Base-by-base conservation (phyloP, 177 flowering plant species). In the Vitis hybrid region DNA sequence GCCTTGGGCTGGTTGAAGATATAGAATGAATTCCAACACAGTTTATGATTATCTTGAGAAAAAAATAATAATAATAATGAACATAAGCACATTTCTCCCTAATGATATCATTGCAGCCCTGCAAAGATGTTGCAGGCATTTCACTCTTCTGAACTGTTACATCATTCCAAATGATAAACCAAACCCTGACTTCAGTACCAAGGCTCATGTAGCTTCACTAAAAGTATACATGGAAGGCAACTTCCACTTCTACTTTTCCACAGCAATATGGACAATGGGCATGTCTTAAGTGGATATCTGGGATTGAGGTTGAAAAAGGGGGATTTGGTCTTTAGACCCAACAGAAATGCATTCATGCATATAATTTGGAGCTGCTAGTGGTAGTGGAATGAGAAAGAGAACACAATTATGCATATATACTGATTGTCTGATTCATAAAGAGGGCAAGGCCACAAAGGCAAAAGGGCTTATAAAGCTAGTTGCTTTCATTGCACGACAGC, bases 351-450 rank as follows among this genome's bases (percentile, higher is more conserved):
- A 11, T 54, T 17, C 56, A 54, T 13, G 17, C 11, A 13, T 54
- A 54, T 54, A 13, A 14, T 54, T 54, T 54, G 45, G 45, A 34
- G 45, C 45, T 54, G 56, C 17, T 13, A 54, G 7, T 54, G 56
- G 17, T 54, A 54, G 56, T 54, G 56, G 56, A 54, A 54, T 54
- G 56, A 14, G 56, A 54, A 54, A 54, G 56, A 54, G 17, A 54
- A 54, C 56, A 54, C 17, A 54, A 54, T 54, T 54, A 54, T 54
- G 17, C 17, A 54, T 54, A 54, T 54, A 54, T 54, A 54, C n/a
- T 54, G 56, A 54, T 54, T 13, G 56, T 54, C 56, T 54, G 56
- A 54, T 54, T 13, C 69, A 66, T 66, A 54, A 30, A 32, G 59
- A 30, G 13, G 58, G 34, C 55, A 64, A 64, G 14, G 50, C 50